Evolutionary conservation across 1,139 yeast genomes (phyloP), one percentile per base, ranked within the genome.

Genomic region (Pichia norvegensis): DNA sequence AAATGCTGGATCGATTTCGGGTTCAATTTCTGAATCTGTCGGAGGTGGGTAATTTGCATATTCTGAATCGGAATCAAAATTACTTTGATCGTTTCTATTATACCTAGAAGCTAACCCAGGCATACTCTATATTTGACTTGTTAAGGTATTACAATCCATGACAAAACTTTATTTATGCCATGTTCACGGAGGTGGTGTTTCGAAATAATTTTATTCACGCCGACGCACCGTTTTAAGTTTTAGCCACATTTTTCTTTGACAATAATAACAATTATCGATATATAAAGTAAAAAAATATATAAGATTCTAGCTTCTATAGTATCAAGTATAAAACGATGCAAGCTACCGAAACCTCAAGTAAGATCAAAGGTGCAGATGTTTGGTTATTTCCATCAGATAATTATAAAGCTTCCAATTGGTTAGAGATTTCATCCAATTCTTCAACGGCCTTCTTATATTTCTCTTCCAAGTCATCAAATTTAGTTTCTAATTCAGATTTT

Each of bases 401-500:
- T 70, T 79, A 85, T 71, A 85, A 78, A 59, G 86, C 82, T 68
- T 88, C 96, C 69, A 88, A 81, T 72, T 88, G 95, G 67, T 85
- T 87, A 67, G 86, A 81, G 72, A 92, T 88, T 72, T 90, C 97
- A 55, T 85, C 94, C 72, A 92, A 78, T 71, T 92, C 97, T 55
- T 86, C 78, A 76, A 85, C 84, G 58, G 95, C 90, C 57, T 80
- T 73, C 61, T 74, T 73, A 78, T 87, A 81, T 70, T 90, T 83
- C 64, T 76, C 81, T 57, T 84, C 73, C 68, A 92, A 73, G 63
- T 87, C 96, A 72, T 92, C 97, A 64, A 74, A 84, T 73, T 87
- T 88, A 74, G 79, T 78, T 73, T 92, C 98, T 79, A 86, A 77
- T 52, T 85, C 87, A 61, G 87, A 95, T 70, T 86, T 87, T 72